Evolutionary conservation across 208 protist genomes (phyloP).

Genomic region (Willaertia magna): DNA sequence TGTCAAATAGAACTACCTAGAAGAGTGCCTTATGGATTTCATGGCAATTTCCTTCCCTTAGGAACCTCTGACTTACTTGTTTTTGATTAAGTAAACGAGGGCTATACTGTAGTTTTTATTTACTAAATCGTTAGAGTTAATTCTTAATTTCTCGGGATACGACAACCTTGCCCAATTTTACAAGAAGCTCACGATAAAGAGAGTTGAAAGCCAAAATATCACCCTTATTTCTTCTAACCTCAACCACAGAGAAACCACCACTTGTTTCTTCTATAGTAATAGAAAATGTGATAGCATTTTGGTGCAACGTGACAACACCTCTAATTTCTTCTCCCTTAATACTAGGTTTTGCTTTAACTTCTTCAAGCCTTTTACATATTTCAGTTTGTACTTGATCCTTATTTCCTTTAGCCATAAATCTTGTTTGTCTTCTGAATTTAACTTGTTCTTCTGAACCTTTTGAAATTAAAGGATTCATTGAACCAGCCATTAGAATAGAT

Average conservation of each 20-base stretch:
- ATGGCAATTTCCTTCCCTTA: constrained; percentile 16
- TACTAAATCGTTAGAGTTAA: too few relatives aligned
- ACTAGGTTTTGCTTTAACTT: not conserved
- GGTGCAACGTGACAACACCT: not conserved
- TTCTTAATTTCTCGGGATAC: not conserved
- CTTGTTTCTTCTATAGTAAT: not conserved
- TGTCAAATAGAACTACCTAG: not conserved
- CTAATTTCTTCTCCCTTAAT: not conserved
- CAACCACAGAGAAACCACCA: constrained; percentile 18
- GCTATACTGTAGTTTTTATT: too few relatives aligned
- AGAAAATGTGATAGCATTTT: not conserved
- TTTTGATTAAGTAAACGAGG: too few relatives aligned
- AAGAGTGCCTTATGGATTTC: constrained; percentile 16
- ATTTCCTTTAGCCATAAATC: not conserved
- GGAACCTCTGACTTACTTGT: too few relatives aligned
- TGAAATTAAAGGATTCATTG: not conserved
- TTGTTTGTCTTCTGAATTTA: not conserved
- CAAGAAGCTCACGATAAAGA: constrained; percentile 12
- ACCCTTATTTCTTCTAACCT: constrained; percentile 22
- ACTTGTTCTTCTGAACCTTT: not conserved
- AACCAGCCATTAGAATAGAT: not conserved
- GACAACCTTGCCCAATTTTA: not conserved
- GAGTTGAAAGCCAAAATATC: constrained; percentile 28
- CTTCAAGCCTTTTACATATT: not conserved
- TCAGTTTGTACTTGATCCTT: not conserved